A percentile compares a stretch with the other conserved stretches of the same genome.
These are phyloP conservation scores for Mortierella hygrophila DNA, from an alignment of 192 early-diverging fungal species.

Conservation along the genomic window DNA sequence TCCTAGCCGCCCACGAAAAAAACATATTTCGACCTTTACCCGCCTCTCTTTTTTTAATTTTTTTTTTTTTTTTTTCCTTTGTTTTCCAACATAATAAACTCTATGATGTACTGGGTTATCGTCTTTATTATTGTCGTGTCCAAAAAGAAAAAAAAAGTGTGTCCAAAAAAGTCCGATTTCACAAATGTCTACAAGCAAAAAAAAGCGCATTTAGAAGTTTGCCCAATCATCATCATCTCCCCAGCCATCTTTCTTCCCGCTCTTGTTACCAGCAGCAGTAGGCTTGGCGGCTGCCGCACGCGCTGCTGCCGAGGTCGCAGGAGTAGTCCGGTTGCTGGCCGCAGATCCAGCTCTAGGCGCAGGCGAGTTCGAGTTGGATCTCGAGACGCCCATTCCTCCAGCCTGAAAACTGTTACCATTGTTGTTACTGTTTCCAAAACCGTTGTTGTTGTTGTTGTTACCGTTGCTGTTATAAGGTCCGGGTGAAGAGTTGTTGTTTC, in stretches of 20 bases:
- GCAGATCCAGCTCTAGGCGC: slow-evolving; percentile 42
- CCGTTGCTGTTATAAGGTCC: slow-evolving; percentile 16
- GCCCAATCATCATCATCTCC: slow-evolving; percentile 54
- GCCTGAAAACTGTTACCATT: slow-evolving; percentile 18
- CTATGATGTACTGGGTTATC: too few relatives aligned
- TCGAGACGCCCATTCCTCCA: slow-evolving; percentile 42
- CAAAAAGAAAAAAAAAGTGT: neutral
- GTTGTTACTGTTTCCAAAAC: slow-evolving; percentile 10
- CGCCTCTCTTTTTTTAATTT: neutral
- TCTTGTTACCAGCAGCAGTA: slow-evolving; percentile 9
- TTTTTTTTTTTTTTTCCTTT: neutral
- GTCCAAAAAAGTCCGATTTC: neutral
- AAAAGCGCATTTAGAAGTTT: slow-evolving; percentile 32
- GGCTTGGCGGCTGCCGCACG: slow-evolving; percentile 12
- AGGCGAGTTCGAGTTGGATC: slow-evolving; percentile 49
- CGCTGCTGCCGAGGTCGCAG: slow-evolving; percentile 14
- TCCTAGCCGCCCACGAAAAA: slow-evolving; percentile 68
- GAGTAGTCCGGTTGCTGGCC: slow-evolving; percentile 3
- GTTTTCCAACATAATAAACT: neutral
- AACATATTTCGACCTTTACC: too few relatives aligned
- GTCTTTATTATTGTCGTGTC: neutral
- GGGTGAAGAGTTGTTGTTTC: slow-evolving; percentile 38
- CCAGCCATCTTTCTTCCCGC: slow-evolving; percentile 55
- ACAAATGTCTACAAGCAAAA: neutral
- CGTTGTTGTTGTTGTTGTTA: neutral